phyloP scores from a whole-genome alignment of 1,284 basidiomycete species.

The Irpex sp. region DNA sequence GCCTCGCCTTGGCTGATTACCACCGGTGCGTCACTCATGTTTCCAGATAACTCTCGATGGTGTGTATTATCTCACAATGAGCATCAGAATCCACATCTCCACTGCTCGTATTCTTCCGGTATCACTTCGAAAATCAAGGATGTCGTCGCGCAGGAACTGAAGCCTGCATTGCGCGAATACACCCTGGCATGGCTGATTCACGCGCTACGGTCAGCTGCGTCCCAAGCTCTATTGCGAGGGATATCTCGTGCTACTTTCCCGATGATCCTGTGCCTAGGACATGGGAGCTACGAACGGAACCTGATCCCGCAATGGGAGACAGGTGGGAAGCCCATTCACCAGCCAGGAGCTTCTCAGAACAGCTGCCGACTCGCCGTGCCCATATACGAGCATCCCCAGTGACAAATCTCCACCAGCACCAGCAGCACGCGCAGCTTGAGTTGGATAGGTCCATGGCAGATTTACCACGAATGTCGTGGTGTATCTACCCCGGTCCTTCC shows the following conservation, averaged over 20 bases:
- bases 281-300: not conserved
- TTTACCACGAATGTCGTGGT: not conserved
- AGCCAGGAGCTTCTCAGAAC: not conserved
- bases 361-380: not conserved
- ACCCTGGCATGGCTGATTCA: not conserved
- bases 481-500: constrained; percentile 1
- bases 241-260: not conserved
- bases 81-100: not conserved
- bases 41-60: not conserved
- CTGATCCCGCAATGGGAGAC: not conserved
- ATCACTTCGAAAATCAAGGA: not conserved
- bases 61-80: not conserved
- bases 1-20: not conserved
- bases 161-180: not conserved
- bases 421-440: not conserved
- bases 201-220: not conserved
- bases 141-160: not conserved
- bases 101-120: not conserved
- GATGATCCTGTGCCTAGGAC: not conserved
- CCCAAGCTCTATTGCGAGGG: not conserved
- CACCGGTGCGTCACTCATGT: not conserved
- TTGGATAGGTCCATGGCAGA: not conserved
- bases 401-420: not conserved
- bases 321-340: not conserved
- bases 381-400: not conserved